Conservation (phyloP, 768 basidiomycete species). For the Sporobolomyces roseus region DNA sequence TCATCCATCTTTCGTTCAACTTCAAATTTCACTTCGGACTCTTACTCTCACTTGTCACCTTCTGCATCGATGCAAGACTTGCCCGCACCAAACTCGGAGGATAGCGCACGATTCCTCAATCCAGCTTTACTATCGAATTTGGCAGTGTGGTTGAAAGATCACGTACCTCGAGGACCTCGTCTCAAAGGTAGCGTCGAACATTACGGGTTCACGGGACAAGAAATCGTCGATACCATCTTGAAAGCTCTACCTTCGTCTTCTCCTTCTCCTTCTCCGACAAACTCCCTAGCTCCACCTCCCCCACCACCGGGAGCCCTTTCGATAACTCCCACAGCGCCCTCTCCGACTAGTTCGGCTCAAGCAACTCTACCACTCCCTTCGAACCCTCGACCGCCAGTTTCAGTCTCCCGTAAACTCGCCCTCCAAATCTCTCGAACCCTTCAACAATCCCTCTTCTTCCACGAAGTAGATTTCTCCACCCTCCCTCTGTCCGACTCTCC, state of each 20-base stretch:
- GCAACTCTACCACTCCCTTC: neutral
- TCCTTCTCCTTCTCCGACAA: constrained; percentile 62
- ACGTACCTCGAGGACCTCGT: constrained; percentile 78
- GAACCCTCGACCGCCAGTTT: neutral
- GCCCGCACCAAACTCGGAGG: constrained; percentile 5
- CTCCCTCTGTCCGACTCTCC: constrained; percentile 66
- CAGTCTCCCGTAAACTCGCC: constrained; percentile 57
- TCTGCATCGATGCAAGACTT: neutral
- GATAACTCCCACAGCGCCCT: neutral
- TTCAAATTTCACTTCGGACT: neutral
- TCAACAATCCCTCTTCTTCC: constrained; percentile 89
- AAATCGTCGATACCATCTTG: constrained; percentile 62
- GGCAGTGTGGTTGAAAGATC: constrained; percentile 81
- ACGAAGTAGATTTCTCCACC: constrained; percentile 87
- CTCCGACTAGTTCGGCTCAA: neutral
- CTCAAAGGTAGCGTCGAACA: constrained; percentile 84
- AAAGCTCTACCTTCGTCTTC: constrained; percentile 81
- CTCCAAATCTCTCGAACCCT: constrained; percentile 83
- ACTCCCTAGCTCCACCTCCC: neutral
- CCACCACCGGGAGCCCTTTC: neutral
- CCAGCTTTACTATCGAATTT: constrained; percentile 81
- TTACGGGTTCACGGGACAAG: constrained; percentile 86
- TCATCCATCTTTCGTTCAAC: no score
- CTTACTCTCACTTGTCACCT: constrained; percentile 1
- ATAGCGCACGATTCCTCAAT: constrained; percentile 55